Conservation (phyloP, 116 monocot genomes). For the Papilionanthe hybrid region DNA sequence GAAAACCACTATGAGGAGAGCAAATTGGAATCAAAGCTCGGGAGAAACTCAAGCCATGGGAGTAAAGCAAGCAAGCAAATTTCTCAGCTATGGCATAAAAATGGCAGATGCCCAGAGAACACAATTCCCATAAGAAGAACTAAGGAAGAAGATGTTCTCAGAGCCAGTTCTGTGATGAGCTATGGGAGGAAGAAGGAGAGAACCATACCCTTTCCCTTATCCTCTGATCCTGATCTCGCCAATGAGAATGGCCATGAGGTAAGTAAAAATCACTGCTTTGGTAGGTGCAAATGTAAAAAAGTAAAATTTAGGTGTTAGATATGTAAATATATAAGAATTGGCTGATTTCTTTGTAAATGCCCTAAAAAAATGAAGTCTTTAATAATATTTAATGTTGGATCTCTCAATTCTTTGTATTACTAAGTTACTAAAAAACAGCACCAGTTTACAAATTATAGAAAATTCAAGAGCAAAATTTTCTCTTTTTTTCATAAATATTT, state of each 20-base stretch:
- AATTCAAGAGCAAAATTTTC: background rate
- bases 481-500: background rate
- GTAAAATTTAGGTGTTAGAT: no score
- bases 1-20: constrained; percentile 25
- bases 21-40: constrained; percentile 19
- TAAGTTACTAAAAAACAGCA: background rate
- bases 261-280: constrained; percentile 8
- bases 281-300: no score
- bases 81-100: constrained; percentile 42
- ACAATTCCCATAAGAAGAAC: constrained; percentile 57
- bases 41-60: background rate
- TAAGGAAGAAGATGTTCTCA: constrained; percentile 30
- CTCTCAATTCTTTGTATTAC: no score
- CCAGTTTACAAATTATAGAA: background rate
- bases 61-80: constrained; percentile 12
- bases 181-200: constrained; percentile 44
- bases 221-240: constrained; percentile 40
- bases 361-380: background rate
- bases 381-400: no score
- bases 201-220: constrained; percentile 30
- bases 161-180: constrained; percentile 37
- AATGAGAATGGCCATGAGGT: constrained; percentile 52
- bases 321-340: no score
- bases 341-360: no score
- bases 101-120: constrained; percentile 41